Evolutionary conservation across 768 basidiomycete genomes (phyloP), one percentile per base, ranked within the genome.

Genomic region (Amanita exitialis): DNA sequence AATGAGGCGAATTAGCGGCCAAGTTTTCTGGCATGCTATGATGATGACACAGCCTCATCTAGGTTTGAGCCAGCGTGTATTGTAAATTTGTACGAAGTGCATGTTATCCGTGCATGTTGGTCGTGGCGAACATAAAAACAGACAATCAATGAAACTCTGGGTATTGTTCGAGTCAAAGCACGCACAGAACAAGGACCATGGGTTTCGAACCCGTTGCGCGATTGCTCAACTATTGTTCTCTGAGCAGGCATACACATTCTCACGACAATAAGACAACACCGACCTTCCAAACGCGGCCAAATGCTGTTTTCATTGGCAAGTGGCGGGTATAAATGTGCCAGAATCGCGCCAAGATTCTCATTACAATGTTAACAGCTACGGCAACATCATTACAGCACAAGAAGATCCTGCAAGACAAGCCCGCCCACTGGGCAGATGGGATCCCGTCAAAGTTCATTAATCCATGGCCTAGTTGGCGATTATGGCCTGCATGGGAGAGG

Each of bases 381-480:
- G 32, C 44, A 34, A 51, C 18, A 5, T 8, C 30, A 34, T 13
- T 37, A 6, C 15, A n/a, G 30, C 45, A 27, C 18, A 53, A 20
- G 37, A 53, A 53, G 16, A 20, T 13, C 10, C 9, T 10, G 3
- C 36, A 53, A 1, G 51, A 39, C 0, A 63, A 60, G 34, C 62
- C 61, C 3, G 52, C 56, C 1, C 64, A 66, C 49, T 66, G 64
- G 64, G 55, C 53, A 2, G 56, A 63, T 45, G 51, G 55, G 16
- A 44, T 43, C 2, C 61, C 59, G 2, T 52, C 44, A 10, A 47
- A 55, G 16, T 66, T 66, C 50, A 21, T 51, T 37, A 66, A 66
- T 44, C 64, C 64, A 23, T 66, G 64, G 64, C 55, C 57, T 18
- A 66, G 64, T 37, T 66, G 54, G 51, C 52, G 58, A 4, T 18